A percentile compares a stretch with the other conserved stretches of the same genome.
These are phyloP conservation scores for Dittrichia graveolens DNA, from an alignment of 129 eudicot species.

Conservation along the genomic window DNA sequence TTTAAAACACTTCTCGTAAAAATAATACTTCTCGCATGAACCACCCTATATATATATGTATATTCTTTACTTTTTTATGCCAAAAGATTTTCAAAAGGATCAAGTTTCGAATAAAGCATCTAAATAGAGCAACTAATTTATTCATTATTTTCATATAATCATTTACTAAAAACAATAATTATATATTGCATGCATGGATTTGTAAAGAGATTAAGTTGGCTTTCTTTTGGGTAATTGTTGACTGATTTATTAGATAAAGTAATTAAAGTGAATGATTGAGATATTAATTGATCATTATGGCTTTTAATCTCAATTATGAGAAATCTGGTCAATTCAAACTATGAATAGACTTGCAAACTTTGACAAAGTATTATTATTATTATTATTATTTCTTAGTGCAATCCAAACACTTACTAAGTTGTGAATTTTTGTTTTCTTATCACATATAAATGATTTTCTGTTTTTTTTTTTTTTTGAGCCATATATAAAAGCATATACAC, in stretches of 20 bases:
- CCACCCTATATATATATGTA: no score
- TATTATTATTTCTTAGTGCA: constrained; percentile 6
- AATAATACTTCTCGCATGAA: no score
- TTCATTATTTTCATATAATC: not conserved
- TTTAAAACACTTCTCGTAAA: no score
- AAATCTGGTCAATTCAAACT: constrained; percentile 25
- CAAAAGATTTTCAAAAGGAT: constrained; percentile 4
- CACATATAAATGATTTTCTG: not conserved
- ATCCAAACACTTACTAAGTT: not conserved
- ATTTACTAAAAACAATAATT: not conserved
- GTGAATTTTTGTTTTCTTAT: not conserved
- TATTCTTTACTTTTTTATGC: no score
- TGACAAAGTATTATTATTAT: constrained; percentile 4
- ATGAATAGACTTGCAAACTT: not conserved
- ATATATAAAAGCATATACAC: constrained; percentile 21
- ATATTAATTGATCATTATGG: constrained; percentile 5
- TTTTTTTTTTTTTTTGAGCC: not conserved
- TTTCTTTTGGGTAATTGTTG: constrained; percentile 25
- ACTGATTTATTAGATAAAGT: not conserved
- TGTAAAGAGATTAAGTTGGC: constrained; percentile 20
- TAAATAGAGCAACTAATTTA: not conserved
- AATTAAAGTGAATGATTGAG: constrained; percentile 22
- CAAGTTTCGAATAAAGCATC: not conserved
- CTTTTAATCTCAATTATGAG: constrained; percentile 18
- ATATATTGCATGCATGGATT: constrained; percentile 30